These are phyloP conservation scores for Posidonia oceanica DNA, from an alignment of 116 monocot genomes.

Conservation along the genomic window DNA sequence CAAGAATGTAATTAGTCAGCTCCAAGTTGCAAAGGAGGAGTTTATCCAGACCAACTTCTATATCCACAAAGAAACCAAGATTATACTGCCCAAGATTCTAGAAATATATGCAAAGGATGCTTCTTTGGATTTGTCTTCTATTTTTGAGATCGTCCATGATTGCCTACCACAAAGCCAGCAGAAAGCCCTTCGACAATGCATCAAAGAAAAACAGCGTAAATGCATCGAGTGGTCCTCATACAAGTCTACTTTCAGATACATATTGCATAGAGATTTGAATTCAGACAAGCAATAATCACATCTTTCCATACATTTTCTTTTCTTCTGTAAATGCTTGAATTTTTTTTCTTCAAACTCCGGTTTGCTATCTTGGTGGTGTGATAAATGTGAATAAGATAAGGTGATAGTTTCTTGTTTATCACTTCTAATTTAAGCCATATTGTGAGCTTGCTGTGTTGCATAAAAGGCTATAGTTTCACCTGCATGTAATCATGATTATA, in stretches of 20 bases:
- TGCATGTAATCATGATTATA: no score
- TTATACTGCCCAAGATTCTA: constrained; percentile 72
- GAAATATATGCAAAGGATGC: constrained; percentile 59
- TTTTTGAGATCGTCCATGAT: constrained; percentile 46
- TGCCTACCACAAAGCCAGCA: constrained; percentile 51
- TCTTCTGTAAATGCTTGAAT: not conserved
- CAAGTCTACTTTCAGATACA: constrained; percentile 61
- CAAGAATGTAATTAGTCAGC: constrained; percentile 50
- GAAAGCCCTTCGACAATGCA: constrained; percentile 41
- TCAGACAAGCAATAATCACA: not conserved
- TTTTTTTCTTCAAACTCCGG: not conserved
- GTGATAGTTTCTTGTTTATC: no score
- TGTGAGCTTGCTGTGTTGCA: no score
- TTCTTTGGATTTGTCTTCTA: constrained; percentile 28
- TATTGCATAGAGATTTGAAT: constrained; percentile 60
- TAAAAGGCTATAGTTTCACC: no score
- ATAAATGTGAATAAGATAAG: no score
- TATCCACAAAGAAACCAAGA: constrained; percentile 53
- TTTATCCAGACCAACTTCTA: constrained; percentile 68
- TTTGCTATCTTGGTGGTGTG: no score
- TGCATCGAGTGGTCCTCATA: constrained; percentile 65
- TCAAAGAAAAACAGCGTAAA: constrained; percentile 35
- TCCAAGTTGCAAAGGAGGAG: constrained; percentile 74
- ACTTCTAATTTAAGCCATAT: no score
- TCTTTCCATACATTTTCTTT: not conserved